Evolutionary conservation across 345 rosid species (phyloP).

Genomic region (Dimocarpus longan): DNA sequence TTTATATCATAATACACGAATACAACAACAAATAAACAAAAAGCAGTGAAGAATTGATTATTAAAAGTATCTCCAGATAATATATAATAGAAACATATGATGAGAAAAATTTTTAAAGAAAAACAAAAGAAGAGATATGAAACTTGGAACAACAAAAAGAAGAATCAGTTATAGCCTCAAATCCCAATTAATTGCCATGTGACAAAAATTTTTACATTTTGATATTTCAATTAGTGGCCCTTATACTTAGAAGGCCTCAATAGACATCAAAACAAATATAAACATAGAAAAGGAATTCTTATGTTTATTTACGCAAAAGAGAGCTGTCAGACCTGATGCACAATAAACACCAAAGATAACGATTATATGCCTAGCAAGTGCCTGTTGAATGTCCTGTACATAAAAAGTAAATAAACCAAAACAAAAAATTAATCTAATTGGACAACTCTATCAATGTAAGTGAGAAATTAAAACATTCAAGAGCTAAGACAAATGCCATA

Average conservation of each 20-base stretch:
- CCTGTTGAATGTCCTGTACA: constrained; percentile 93
- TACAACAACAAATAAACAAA: no score
- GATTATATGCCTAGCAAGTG: constrained; percentile 97
- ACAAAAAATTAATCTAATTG: neutral
- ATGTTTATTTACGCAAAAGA: neutral
- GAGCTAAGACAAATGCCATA: neutral
- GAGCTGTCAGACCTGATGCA: constrained; percentile 73
- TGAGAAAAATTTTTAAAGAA: neutral
- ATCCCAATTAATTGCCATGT: constrained; percentile 1
- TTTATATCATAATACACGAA: no score
- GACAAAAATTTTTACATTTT: neutral
- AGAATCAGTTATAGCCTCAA: neutral
- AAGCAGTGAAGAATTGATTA: no score
- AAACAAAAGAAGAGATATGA: constrained; percentile 3
- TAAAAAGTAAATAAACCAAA: constrained; percentile 7
- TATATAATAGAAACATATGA: neutral
- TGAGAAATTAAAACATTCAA: neutral
- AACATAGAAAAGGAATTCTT: neutral
- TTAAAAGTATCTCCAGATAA: constrained; percentile 82
- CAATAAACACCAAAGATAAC: constrained; percentile 99
- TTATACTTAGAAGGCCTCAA: neutral
- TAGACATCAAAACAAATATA: neutral
- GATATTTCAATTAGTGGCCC: neutral
- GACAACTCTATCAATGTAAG: neutral
- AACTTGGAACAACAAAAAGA: neutral